Evolutionary conservation across 2,329 filamentous ascomycete species (phyloP).

Genomic region (Orbilia quercus): DNA sequence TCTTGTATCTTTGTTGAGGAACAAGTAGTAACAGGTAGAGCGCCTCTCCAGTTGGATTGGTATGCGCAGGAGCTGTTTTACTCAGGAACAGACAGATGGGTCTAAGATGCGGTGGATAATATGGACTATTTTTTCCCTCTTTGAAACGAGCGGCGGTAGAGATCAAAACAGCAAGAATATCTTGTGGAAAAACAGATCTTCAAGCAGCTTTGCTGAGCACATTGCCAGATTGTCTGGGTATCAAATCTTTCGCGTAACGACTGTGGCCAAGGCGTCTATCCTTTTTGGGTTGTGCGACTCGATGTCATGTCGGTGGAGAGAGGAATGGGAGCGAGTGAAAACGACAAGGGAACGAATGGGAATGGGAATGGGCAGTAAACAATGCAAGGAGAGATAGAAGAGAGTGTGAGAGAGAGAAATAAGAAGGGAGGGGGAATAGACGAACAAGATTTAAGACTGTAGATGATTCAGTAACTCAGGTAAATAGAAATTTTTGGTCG

Average conservation of each 20-base stretch:
- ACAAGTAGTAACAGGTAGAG: constrained; percentile 6
- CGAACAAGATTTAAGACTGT: constrained; percentile 47
- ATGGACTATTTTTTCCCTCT: constrained; percentile 31
- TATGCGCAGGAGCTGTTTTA: constrained; percentile 26
- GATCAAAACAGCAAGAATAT: constrained; percentile 21
- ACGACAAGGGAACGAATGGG: constrained; percentile 29
- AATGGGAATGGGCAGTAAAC: constrained; percentile 3
- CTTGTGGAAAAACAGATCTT: constrained; percentile 29
- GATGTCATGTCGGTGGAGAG: constrained; percentile 36
- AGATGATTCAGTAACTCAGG: constrained; percentile 51
- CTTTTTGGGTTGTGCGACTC: constrained; percentile 52
- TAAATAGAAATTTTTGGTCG: constrained; percentile 27
- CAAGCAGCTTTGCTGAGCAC: constrained; percentile 21
- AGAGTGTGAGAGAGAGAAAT: constrained; percentile 8
- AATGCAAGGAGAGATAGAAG: constrained; percentile 12
- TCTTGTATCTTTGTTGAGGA: constrained; percentile 32
- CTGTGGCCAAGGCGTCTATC: constrained; percentile 41
- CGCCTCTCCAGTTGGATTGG: constrained; percentile 3
- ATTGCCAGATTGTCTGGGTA: constrained; percentile 27
- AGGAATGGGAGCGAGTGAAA: constrained; percentile 37
- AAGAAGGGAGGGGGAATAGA: constrained; percentile 35
- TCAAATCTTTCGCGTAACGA: constrained; percentile 52
- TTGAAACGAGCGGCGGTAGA: constrained; percentile 44
- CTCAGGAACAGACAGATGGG: constrained; percentile 37
- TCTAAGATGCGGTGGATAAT: constrained; percentile 20